Percentiles rank a stretch among this genome's conserved stretches.
Conservation (phyloP, 495 filamentous ascomycete species). For the Podospora didyma region DNA sequence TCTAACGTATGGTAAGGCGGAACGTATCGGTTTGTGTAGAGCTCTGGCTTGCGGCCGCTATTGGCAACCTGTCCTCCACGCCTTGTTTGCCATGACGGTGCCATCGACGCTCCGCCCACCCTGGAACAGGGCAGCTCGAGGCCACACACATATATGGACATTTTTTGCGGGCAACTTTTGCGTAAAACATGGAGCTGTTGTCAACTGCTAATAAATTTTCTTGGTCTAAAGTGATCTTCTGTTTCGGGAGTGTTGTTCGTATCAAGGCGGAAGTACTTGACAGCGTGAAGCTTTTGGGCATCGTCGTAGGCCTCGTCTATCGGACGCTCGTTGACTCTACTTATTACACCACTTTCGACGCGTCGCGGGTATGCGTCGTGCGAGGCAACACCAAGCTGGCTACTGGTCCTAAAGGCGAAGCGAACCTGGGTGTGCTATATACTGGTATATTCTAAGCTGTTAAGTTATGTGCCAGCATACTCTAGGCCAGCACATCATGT, state of each 20-base stretch:
- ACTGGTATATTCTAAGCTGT: neutral
- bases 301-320: neutral
- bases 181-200: neutral
- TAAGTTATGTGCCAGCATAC: too few species aligned
- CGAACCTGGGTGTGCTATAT: neutral
- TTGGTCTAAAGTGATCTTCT: neutral
- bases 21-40: neutral
- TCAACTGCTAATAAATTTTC: neutral
- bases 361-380: neutral
- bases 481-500: neutral
- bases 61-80: neutral
- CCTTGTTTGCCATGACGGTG: neutral
- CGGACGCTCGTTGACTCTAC: neutral
- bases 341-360: neutral
- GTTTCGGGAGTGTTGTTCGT: neutral
- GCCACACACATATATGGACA: neutral
- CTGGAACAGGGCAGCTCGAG: neutral
- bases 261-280: neutral
- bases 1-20: neutral
- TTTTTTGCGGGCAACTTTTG: neutral
- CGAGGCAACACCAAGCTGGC: neutral
- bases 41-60: neutral
- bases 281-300: neutral
- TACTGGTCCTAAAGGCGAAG: neutral
- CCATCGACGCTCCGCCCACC: neutral